A percentile compares a stretch with the other conserved stretches of the same genome.
Conservation (phyloP, 257 asterid species). For the Rhazya stricta region DNA sequence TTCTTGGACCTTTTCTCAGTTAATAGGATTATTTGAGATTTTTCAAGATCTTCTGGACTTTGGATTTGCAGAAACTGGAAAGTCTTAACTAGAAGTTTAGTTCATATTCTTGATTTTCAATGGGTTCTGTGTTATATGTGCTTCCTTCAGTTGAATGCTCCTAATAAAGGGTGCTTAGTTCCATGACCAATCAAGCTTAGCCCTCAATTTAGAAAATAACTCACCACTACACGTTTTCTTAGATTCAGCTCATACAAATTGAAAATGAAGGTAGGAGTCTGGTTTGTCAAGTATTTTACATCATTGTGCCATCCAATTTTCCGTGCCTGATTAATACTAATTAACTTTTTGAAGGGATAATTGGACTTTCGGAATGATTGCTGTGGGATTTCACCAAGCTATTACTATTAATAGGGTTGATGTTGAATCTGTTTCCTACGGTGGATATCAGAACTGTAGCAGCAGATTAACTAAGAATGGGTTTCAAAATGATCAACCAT, state of each 20-base stretch:
- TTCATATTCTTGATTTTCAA: neutral
- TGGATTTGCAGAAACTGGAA: neutral
- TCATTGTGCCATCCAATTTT: neutral
- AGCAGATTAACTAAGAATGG: constrained; percentile 15
- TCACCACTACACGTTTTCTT: neutral
- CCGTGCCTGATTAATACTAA: neutral
- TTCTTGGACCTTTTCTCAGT: neutral
- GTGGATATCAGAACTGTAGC: constrained; percentile 9
- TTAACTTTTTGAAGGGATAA: constrained; percentile 9
- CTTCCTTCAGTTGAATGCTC: neutral
- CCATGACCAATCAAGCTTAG: no score
- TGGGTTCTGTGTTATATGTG: neutral
- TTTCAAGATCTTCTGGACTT: neutral
- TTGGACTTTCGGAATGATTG: constrained; percentile 31
- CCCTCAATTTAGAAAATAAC: neutral
- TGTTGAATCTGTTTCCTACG: constrained; percentile 18
- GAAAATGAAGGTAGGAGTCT: neutral
- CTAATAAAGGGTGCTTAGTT: no score
- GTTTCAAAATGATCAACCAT: constrained; percentile 3
- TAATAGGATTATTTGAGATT: neutral
- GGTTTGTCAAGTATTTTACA: neutral
- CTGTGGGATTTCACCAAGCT: constrained; percentile 27
- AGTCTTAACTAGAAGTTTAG: neutral
- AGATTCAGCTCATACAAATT: neutral
- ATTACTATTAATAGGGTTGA: constrained; percentile 16